These are phyloP conservation scores for Apostasia shenzhenica DNA, from an alignment of 106 monocot species.

Conservation along the genomic window DNA sequence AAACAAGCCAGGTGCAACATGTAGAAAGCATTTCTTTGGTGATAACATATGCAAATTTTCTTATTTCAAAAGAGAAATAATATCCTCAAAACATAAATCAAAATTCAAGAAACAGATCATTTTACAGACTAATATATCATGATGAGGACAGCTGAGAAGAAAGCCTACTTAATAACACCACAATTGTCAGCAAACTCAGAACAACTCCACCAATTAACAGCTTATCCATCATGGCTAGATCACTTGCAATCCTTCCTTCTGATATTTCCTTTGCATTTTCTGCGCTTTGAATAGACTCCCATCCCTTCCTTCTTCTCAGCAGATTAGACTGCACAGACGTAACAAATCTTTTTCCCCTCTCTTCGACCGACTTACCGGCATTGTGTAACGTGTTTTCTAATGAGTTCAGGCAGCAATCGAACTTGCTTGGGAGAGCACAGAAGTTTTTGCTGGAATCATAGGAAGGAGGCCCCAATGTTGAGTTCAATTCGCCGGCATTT, in stretches of 20 bases:
- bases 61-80: too few relatives aligned
- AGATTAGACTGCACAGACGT: constrained; percentile 30
- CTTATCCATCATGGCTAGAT: constrained; percentile 33
- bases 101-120: too few relatives aligned
- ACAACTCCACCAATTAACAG: constrained; percentile 38
- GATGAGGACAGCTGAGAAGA: constrained; percentile 11
- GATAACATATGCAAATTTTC: too few relatives aligned
- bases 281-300: neutral
- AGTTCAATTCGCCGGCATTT: neutral
- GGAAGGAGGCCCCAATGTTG: neutral
- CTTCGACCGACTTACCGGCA: neutral
- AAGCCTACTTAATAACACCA: constrained; percentile 21
- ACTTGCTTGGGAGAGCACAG: constrained; percentile 30
- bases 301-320: constrained; percentile 27
- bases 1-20: too few relatives aligned
- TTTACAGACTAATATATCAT: neutral
- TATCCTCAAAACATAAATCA: too few relatives aligned
- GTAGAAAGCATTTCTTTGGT: too few relatives aligned
- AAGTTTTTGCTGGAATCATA: constrained; percentile 11
- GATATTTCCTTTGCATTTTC: constrained; percentile 6
- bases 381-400: neutral
- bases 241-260: neutral
- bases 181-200: constrained; percentile 31
- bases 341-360: constrained; percentile 2
- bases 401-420: constrained; percentile 11